A percentile compares a stretch with the other conserved stretches of the same genome.
These are phyloP conservation scores for Puccinia horiana DNA, from an alignment of 1,284 basidiomycete species.

Conservation along the genomic window DNA sequence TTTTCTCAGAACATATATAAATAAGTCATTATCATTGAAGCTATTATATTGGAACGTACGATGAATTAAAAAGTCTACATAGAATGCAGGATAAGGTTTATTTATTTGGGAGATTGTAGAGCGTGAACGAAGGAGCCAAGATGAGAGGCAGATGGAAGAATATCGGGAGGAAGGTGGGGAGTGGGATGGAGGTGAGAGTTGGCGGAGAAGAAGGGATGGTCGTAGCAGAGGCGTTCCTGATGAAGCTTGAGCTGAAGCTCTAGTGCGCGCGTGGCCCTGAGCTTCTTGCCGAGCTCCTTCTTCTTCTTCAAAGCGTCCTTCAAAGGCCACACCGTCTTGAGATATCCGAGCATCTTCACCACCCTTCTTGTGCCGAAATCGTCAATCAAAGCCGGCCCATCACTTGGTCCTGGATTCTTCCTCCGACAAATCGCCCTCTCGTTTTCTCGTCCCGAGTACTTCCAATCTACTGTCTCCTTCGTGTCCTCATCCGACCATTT, in stretches of 20 bases:
- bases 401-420: not conserved
- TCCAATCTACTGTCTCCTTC: too few relatives aligned
- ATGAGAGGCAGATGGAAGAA: too few relatives aligned
- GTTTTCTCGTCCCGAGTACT: too few relatives aligned
- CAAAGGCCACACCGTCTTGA: slow-evolving; percentile 5
- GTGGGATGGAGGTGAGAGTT: not conserved
- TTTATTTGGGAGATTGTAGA: too few relatives aligned
- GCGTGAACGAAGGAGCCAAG: too few relatives aligned
- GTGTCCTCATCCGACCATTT: too few relatives aligned
- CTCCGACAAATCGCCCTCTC: not conserved
- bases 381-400: not conserved
- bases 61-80: too few relatives aligned
- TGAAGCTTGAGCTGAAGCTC: slow-evolving; percentile 22
- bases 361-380: not conserved
- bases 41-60: too few relatives aligned
- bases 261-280: not conserved
- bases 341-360: not conserved
- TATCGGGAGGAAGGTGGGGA: not conserved
- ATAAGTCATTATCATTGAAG: too few relatives aligned
- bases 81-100: too few relatives aligned
- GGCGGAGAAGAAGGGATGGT: not conserved
- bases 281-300: not conserved
- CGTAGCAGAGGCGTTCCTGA: not conserved
- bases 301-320: not conserved
- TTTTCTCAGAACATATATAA: too few relatives aligned